Percentiles rank a stretch among this genome's conserved stretches.
Evolutionary conservation across 768 basidiomycete species (phyloP).

Genomic region (Trametes cubensis): DNA sequence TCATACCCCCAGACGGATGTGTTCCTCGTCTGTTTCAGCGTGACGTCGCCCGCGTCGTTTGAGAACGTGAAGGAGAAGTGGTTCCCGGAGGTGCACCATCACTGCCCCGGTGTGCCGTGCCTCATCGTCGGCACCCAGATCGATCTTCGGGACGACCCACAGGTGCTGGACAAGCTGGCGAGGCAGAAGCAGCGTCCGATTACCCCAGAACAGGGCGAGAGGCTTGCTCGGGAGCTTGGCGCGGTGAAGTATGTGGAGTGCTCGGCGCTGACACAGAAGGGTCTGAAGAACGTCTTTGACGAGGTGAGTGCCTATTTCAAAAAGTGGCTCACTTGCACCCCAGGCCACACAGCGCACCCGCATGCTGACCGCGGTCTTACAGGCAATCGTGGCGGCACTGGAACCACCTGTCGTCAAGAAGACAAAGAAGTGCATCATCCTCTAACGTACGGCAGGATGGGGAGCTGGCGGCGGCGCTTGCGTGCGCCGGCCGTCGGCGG

Average conservation of each 20-base stretch:
- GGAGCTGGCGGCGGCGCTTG: conserved; percentile 11
- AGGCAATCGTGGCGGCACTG: conserved; percentile 98
- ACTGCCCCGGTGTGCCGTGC: conserved; percentile 99
- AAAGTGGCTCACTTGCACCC: too few species aligned
- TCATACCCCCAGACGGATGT: conserved; percentile 99
- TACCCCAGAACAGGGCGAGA: conserved; percentile 83
- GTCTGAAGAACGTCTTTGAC: conserved; percentile 99
- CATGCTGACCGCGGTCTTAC: conserved; percentile 14
- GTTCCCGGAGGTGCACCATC: conserved; percentile 99
- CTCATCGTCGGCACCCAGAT: conserved; percentile 99
- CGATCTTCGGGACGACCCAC: conserved; percentile 91
- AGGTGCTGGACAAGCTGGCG: conserved; percentile 92
- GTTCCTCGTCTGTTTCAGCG: conserved; percentile 99
- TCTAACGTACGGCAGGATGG: conserved; percentile 50
- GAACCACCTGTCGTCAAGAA: conserved; percentile 93
- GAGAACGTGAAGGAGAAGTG: conserved; percentile 99
- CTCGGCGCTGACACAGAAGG: conserved; percentile 98
- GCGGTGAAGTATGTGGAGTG: conserved; percentile 99
- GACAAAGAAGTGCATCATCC: conserved; percentile 79
- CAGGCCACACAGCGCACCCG: too few species aligned
- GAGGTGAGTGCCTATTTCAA: conserved; percentile 64
- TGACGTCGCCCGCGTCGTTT: conserved; percentile 96
- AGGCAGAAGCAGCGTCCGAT: conserved; percentile 98
- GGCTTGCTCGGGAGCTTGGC: conserved; percentile 95
- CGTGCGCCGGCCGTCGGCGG: conserved; percentile 4